Evolutionary conservation across 2,329 filamentous ascomycete genomes (phyloP).

Genomic region (Ceratocystis smalleyi): DNA sequence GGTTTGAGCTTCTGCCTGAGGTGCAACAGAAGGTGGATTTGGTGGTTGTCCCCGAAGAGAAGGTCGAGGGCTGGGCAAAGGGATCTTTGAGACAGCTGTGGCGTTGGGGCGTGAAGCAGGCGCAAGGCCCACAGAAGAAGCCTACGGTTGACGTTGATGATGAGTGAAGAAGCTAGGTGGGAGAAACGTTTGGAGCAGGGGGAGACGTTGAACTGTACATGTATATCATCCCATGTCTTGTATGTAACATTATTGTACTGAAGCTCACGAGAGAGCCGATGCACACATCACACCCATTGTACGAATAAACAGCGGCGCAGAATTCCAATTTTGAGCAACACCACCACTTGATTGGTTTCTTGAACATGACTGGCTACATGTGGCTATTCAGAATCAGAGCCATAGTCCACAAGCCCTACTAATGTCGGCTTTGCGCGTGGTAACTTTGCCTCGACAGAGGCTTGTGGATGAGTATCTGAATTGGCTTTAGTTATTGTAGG

Average conservation of each 20-base stretch:
- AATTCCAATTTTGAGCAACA: background rate
- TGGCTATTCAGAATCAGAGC: constrained; percentile 27
- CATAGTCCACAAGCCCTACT: constrained; percentile 38
- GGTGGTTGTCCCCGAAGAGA: constrained; percentile 49
- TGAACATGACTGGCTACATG: background rate
- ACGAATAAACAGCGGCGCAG: constrained; percentile 1
- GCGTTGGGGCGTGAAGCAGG: constrained; percentile 33
- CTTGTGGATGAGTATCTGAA: background rate
- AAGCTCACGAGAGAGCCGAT: background rate
- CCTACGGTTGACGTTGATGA: constrained; percentile 28
- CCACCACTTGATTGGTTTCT: background rate
- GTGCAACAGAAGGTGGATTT: constrained; percentile 51
- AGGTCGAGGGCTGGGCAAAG: constrained; percentile 55
- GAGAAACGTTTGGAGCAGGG: background rate
- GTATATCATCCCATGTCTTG: constrained; percentile 11
- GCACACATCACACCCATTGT: constrained; percentile 2
- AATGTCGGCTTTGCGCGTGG: constrained; percentile 15
- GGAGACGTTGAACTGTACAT: background rate
- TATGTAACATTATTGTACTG: constrained; percentile 15
- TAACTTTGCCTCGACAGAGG: background rate
- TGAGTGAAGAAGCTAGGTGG: constrained; percentile 20
- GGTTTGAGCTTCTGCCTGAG: constrained; percentile 53
- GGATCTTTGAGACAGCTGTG: constrained; percentile 39
- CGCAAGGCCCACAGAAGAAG: constrained; percentile 27
- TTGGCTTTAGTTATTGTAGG: background rate